Evolutionary conservation across 2,329 filamentous ascomycete species (phyloP), one percentile per base, ranked within the genome.

Genomic region (Tolypocladium ophioglossoides): DNA sequence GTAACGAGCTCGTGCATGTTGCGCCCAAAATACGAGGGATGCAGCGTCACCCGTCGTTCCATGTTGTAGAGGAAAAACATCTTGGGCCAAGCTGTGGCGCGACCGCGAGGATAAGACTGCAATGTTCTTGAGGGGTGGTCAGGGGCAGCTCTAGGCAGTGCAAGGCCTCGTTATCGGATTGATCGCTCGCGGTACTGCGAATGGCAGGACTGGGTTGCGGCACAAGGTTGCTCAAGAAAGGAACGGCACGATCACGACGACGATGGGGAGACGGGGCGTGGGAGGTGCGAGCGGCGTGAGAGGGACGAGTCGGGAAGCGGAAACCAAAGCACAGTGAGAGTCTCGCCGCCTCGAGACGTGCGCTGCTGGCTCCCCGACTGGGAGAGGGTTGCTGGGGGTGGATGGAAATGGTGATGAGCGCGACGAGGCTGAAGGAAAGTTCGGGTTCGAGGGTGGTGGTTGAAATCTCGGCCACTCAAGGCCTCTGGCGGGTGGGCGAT

Each of bases 11-110:
- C 87, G 64, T 92, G 86, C 78, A 96, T 95, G 68, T 94, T 90
- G 59, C 89, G 86, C 55, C 91, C 91, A 69, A 99, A 97, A 75
- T 95, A 99, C 14, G 92, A 97, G 32, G 94, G 94, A 68, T 99
- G 94, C 66, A 99, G 82, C 63, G 90, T 91, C 65, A 97, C 91
- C 67, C 89, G 87, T 68, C 92, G 91, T 75, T 96, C 91, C 72
- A 97, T 86, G 68, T 96, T 92, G 74, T 96, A 90, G 61, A 99
- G 88, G 77, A 99, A 99, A 74, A 97, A 99, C 94, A 99, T 99
- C 63, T 59, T 74, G 72, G 59, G 53, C 53, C 38, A 57, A 22
- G 52, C 30, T 56, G 54, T 11, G 38, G 2, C 18, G 57, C 37
- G 37, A 22, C 20, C 34, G 35, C 18, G 51, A 18, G n/a, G 10